Evolutionary conservation across 2,329 filamentous ascomycete genomes (phyloP).

Genomic region (Clarireedia paspali): DNA sequence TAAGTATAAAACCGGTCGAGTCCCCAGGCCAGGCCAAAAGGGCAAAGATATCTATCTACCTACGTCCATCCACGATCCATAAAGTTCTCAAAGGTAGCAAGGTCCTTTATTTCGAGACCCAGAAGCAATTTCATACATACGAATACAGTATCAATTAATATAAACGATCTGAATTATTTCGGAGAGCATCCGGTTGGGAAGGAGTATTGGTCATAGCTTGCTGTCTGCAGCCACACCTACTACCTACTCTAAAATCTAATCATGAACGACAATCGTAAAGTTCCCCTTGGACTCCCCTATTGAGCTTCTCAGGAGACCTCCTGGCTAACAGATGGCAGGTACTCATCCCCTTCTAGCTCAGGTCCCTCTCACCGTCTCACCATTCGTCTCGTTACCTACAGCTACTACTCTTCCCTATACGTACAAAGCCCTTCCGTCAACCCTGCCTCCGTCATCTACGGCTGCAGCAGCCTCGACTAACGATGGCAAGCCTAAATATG

Average conservation of each 20-base stretch:
- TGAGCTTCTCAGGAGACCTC: not conserved
- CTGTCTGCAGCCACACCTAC: not conserved
- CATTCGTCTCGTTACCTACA: conserved; percentile 84
- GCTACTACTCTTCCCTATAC: conserved; percentile 91
- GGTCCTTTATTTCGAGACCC: no score
- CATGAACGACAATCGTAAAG: conserved; percentile 9
- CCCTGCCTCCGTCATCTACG: conserved; percentile 67
- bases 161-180: not conserved
- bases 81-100: no score
- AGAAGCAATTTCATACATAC: no score
- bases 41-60: no score
- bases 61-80: no score
- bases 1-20: no score
- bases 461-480: conserved; percentile 37
- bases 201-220: conserved; percentile 3
- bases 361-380: conserved; percentile 86
- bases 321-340: conserved; percentile 36
- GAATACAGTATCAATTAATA: not conserved
- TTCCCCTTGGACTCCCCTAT: not conserved
- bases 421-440: conserved; percentile 83
- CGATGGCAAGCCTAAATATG: conserved; percentile 58
- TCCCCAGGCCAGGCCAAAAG: no score
- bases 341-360: conserved; percentile 86
- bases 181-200: not conserved
- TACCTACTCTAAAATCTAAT: not conserved